phyloP scores from a whole-genome alignment of 1,284 basidiomycete genomes.

The Wolfiporia cocos region DNA sequence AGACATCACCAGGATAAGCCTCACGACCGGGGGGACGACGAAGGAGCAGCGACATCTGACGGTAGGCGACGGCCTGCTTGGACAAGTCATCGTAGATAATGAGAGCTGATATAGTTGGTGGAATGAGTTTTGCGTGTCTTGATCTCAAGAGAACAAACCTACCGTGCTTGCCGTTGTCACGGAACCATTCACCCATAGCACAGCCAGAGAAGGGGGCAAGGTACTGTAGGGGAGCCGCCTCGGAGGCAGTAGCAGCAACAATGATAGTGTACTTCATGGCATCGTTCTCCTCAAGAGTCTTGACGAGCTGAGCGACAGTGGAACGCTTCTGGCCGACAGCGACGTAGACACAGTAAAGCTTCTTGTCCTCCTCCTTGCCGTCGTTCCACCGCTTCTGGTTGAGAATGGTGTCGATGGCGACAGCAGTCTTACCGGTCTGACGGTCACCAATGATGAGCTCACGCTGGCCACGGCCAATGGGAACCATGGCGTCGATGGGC shows the following conservation, averaged over 20 bases:
- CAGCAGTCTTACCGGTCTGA: conserved; percentile 99
- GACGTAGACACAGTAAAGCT: conserved; percentile 99
- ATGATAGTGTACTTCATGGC: conserved; percentile 99
- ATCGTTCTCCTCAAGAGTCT: conserved; percentile 99
- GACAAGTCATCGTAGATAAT: conserved; percentile 99
- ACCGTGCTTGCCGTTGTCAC: conserved; percentile 97
- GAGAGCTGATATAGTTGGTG: conserved; percentile 49
- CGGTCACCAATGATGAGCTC: conserved; percentile 99
- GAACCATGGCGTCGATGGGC: conserved; percentile 99
- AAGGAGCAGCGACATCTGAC: conserved; percentile 99
- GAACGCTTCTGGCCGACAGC: conserved; percentile 99
- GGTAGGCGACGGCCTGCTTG: conserved; percentile 99
- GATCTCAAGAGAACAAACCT: conserved; percentile 20
- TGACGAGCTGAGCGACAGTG: conserved; percentile 97
- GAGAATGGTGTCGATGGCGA: conserved; percentile 99
- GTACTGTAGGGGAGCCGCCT: conserved; percentile 98
- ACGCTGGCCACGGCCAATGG: conserved; percentile 99
- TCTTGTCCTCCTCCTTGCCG: conserved; percentile 92
- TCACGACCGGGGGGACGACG: conserved; percentile 99
- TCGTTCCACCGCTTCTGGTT: conserved; percentile 99
- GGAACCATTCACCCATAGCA: conserved; percentile 99
- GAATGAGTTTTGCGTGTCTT: background rate
- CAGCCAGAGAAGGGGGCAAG: conserved; percentile 99
- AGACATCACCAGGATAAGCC: conserved; percentile 99
- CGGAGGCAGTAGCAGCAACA: conserved; percentile 97